A percentile compares a stretch with the other conserved stretches of the same genome.
These are phyloP conservation scores for Heracleum sosnowskyi DNA, from an alignment of 129 eudicot genomes.

Conservation along the genomic window DNA sequence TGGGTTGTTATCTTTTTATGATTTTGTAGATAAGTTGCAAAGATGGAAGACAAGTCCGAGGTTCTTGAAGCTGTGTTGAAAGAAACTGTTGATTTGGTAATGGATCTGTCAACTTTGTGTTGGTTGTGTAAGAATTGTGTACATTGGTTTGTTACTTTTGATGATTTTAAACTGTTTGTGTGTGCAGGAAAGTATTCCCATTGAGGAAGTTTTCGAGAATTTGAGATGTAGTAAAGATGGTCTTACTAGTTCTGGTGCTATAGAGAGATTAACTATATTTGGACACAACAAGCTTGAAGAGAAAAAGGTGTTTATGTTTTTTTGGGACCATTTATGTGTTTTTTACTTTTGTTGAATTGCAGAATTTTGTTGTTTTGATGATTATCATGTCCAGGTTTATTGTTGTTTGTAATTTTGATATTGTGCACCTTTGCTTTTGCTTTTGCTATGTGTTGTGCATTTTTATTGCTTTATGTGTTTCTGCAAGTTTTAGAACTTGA, in stretches of 20 bases:
- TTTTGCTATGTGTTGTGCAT: background rate
- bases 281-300: conserved; percentile 98
- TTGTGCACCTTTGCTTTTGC: background rate
- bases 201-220: conserved; percentile 97
- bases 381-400: background rate
- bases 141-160: conserved; percentile 2
- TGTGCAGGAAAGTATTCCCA: conserved; percentile 87
- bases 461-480: background rate
- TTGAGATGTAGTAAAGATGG: conserved; percentile 97
- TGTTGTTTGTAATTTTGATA: background rate
- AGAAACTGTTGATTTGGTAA: conserved; percentile 99
- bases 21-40: background rate
- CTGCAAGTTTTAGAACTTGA: background rate
- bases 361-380: background rate
- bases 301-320: conserved; percentile 46
- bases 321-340: background rate
- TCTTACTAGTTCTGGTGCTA: conserved; percentile 70
- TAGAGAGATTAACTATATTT: conserved; percentile 76
- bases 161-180: conserved; percentile 17
- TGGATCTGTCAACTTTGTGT: conserved; percentile 30
- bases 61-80: conserved; percentile 95
- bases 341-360: background rate
- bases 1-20: conserved; percentile 7
- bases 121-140: background rate
- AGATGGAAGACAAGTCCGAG: conserved; percentile 85